phyloP scores from a whole-genome alignment of 1,284 basidiomycete species.

The Golubevia pallescens region DNA sequence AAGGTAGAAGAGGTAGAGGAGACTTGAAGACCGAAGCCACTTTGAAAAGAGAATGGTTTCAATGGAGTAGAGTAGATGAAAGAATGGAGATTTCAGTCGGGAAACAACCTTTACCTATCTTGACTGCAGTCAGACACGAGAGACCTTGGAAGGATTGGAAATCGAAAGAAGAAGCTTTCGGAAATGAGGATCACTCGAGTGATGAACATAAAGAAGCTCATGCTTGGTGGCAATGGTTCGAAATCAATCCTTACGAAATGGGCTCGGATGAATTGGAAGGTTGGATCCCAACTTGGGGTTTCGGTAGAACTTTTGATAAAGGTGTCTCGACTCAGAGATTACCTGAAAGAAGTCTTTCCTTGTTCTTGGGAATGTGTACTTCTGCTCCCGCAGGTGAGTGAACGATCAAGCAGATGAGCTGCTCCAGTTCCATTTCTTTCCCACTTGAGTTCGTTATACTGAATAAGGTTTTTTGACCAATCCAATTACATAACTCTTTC shows the following conservation, averaged over 20 bases:
- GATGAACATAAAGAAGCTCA: constrained; percentile 17
- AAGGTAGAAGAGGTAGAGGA: too few relatives aligned
- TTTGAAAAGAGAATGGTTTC: too few relatives aligned
- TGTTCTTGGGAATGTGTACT: constrained; percentile 62
- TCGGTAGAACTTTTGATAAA: constrained; percentile 42
- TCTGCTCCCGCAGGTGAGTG: constrained; percentile 63
- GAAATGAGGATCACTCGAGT: constrained; percentile 19
- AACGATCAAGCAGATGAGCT: too few relatives aligned
- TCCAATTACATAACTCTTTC: too few relatives aligned
- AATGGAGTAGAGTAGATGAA: too few relatives aligned
- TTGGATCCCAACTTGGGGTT: constrained; percentile 64
- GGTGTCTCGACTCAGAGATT: constrained; percentile 8
- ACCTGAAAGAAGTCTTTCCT: constrained; percentile 27
- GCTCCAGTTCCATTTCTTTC: too few relatives aligned
- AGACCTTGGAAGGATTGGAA: constrained; percentile 34
- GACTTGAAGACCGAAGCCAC: too few relatives aligned
- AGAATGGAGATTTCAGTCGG: too few relatives aligned
- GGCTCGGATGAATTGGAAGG: constrained; percentile 58
- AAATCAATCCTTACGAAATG: constrained; percentile 59
- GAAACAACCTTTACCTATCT: constrained; percentile 20
- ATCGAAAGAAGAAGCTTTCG: constrained; percentile 19
- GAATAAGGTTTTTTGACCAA: too few relatives aligned
- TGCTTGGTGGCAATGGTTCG: constrained; percentile 62
- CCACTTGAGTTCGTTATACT: too few relatives aligned
- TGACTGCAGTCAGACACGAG: constrained; percentile 34